These are phyloP conservation scores for Penicillium sp. DNA, from an alignment of 2,329 filamentous ascomycete genomes.

Conservation along the genomic window DNA sequence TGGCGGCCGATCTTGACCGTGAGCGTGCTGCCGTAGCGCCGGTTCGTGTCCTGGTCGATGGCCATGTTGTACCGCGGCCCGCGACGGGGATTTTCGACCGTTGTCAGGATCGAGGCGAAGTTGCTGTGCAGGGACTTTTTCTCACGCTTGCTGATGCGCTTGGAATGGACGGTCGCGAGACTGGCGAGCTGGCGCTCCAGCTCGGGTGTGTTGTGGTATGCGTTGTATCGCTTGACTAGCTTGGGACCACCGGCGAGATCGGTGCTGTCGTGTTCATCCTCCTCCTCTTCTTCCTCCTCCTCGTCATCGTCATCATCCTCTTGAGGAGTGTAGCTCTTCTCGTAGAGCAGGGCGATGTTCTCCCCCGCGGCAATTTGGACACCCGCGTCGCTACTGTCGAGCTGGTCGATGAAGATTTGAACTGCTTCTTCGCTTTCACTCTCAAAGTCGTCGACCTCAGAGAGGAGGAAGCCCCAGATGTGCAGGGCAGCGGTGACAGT, in stretches of 20 bases:
- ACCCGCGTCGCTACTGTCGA: constrained; percentile 69
- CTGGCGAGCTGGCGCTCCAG: constrained; percentile 60
- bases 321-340: constrained; percentile 64
- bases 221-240: constrained; percentile 65
- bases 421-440: constrained; percentile 70
- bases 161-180: constrained; percentile 62
- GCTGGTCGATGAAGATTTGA: constrained; percentile 81
- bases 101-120: constrained; percentile 67
- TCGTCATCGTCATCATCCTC: constrained; percentile 61
- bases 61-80: constrained; percentile 68
- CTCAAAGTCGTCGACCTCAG: constrained; percentile 73
- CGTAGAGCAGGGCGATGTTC: constrained; percentile 80
- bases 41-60: constrained; percentile 61
- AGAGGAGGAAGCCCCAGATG: constrained; percentile 79
- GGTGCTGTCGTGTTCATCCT: constrained; percentile 47
- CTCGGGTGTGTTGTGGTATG: constrained; percentile 65
- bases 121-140: constrained; percentile 66
- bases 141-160: constrained; percentile 66
- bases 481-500: constrained; percentile 75
- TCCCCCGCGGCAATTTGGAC: constrained; percentile 78
- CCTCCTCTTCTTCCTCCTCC: constrained; percentile 40
- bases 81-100: constrained; percentile 65
- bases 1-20: constrained; percentile 59
- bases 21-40: constrained; percentile 63
- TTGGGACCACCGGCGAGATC: constrained; percentile 41